Percentiles rank a stretch among this genome's conserved stretches.
Conservation (phyloP, 1,139 yeast genomes). For the Kluyveromyces sp. region DNA sequence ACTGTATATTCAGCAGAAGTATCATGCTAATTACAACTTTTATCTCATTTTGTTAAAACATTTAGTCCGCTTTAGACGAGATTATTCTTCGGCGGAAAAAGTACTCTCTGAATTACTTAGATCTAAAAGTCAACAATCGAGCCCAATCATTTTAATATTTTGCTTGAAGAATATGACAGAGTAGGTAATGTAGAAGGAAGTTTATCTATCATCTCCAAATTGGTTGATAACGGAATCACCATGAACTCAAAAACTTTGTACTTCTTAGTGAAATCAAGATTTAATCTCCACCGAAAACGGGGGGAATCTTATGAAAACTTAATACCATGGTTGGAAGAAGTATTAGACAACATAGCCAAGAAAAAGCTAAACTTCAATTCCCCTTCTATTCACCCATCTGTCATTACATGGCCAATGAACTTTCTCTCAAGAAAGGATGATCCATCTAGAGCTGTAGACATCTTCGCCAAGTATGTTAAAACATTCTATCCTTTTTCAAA, state of each 20-base stretch:
- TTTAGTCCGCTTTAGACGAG: conserved; percentile 14
- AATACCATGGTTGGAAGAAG: conserved; percentile 24
- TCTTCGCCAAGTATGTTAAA: conserved; percentile 27
- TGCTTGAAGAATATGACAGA: conserved; percentile 26
- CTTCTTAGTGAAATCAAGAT: conserved; percentile 37
- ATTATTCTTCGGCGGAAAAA: conserved; percentile 17
- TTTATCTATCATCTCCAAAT: conserved; percentile 33
- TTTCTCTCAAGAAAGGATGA: conserved; percentile 24
- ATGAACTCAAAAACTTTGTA: conserved; percentile 36
- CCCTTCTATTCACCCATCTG: conserved; percentile 26
- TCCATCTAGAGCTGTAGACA: conserved; percentile 28
- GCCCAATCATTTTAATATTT: conserved; percentile 26
- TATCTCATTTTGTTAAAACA: conserved; percentile 18
- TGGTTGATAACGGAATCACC: conserved; percentile 33
- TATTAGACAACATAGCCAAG: conserved; percentile 24
- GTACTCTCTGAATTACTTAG: conserved; percentile 17
- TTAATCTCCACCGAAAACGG: conserved; percentile 32
- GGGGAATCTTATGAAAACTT: conserved; percentile 24
- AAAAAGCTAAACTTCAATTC: conserved; percentile 19
- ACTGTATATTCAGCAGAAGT: conserved; percentile 9
- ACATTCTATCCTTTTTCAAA: conserved; percentile 21
- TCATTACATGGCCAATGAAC: conserved; percentile 31
- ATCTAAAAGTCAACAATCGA: conserved; percentile 18
- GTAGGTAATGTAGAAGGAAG: conserved; percentile 19
- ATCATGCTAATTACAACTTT: conserved; percentile 16